A percentile compares a stretch with the other conserved stretches of the same genome.
Conservation (phyloP, 352 stramenopile species). For the Globisporangium sylvaticum region DNA sequence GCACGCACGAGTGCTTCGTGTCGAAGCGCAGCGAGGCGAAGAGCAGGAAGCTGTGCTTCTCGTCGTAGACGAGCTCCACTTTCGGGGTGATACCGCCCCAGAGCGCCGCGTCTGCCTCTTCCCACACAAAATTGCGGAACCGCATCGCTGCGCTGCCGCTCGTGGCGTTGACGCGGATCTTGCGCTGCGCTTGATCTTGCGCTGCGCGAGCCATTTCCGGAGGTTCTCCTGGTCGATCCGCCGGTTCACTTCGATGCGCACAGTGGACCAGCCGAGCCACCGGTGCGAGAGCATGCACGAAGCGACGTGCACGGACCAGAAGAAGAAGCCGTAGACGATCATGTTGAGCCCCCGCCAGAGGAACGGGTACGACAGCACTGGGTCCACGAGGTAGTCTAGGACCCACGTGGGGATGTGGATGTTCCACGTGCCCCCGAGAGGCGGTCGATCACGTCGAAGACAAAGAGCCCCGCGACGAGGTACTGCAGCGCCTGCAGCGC, state of each 20-base stretch:
- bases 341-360: conserved; percentile 92
- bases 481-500: conserved; percentile 90
- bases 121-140: conserved; percentile 87
- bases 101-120: conserved; percentile 76
- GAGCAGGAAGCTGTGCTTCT: conserved; percentile 56
- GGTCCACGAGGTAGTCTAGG: conserved; percentile 31
- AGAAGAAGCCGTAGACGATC: conserved; percentile 63
- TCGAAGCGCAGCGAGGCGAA: conserved; percentile 56
- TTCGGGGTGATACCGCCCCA: conserved; percentile 83
- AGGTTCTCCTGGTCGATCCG: conserved; percentile 35
- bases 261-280: conserved; percentile 81
- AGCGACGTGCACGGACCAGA: conserved; percentile 39
- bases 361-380: conserved; percentile 46
- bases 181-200: conserved; percentile 19
- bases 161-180: conserved; percentile 47
- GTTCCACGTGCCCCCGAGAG: conserved; percentile 92
- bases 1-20: conserved; percentile 29
- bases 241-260: conserved; percentile 70
- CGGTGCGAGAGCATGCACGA: conserved; percentile 47
- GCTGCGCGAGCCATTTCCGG: conserved; percentile 23
- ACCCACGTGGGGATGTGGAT: conserved; percentile 85
- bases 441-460: conserved; percentile 95
- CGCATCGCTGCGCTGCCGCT: conserved; percentile 53
- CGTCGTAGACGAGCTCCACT: conserved; percentile 73
- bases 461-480: conserved; percentile 89